Conservation (phyloP, 2,329 filamentous ascomycete genomes). For the Boeremia exigua region DNA sequence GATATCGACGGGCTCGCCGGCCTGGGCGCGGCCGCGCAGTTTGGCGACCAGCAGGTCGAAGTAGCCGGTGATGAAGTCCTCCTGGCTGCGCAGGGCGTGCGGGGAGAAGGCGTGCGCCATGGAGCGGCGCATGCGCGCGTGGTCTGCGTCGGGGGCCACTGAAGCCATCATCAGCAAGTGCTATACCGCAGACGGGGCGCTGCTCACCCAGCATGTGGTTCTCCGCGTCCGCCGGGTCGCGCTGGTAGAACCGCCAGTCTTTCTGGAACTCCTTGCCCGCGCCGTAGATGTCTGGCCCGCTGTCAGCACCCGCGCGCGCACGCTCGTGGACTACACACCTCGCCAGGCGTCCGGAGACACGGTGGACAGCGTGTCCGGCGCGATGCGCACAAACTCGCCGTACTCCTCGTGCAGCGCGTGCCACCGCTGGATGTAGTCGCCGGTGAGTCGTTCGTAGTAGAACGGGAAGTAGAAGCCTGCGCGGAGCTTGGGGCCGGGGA, state of each 20-base stretch:
- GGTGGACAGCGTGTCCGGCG: neutral
- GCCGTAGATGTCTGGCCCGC: neutral
- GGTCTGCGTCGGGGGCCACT: no score
- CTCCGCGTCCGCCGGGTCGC: no score
- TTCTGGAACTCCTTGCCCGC: neutral
- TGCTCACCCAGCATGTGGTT: no score
- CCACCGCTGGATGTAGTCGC: neutral
- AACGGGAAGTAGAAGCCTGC: conserved; percentile 13
- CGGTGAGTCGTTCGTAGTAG: neutral
- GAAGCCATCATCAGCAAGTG: neutral
- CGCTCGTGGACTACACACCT: no score
- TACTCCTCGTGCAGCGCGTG: neutral
- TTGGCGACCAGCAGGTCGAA: neutral
- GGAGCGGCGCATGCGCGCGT: neutral
- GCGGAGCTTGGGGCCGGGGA: conserved; percentile 14
- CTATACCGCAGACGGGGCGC: no score
- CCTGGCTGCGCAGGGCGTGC: neutral
- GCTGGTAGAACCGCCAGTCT: neutral
- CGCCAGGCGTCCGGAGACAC: no score
- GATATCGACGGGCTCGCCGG: conserved; percentile 17
- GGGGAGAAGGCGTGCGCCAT: neutral
- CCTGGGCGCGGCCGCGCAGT: neutral
- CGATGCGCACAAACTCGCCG: neutral
- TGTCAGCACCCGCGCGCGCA: neutral
- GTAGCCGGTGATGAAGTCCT: neutral